Conservation (phyloP, 2,329 filamentous ascomycete species). For the Neonectria faginata region DNA sequence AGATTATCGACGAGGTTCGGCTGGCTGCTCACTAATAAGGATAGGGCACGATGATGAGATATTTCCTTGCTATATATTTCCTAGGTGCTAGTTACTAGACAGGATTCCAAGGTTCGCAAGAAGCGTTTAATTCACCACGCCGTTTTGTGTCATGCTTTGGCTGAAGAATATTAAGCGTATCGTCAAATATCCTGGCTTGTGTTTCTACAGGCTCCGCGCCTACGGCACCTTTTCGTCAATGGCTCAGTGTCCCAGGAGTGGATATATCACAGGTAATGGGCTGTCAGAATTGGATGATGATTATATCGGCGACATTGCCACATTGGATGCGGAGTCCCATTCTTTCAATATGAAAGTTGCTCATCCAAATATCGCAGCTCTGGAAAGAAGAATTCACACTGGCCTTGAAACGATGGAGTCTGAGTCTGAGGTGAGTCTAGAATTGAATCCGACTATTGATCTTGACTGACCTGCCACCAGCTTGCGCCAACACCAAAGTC, state of each 20-base stretch:
- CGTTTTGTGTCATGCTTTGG: no score
- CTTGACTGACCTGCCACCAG: neutral
- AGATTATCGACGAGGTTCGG: slow-evolving; percentile 73
- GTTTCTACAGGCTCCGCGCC: slow-evolving; percentile 28
- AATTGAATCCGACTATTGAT: no score
- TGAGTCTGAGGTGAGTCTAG: neutral
- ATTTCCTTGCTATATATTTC: neutral
- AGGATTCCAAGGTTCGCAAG: neutral
- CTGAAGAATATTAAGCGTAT: slow-evolving; percentile 39
- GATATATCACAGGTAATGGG: slow-evolving; percentile 40
- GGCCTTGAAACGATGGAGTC: neutral
- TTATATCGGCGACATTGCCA: slow-evolving; percentile 32
- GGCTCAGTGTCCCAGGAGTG: slow-evolving; percentile 23
- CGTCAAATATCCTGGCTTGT: slow-evolving; percentile 39
- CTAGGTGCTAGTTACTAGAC: neutral
- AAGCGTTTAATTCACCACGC: no score
- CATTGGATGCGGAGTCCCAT: neutral
- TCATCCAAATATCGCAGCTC: neutral
- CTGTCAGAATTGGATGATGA: slow-evolving; percentile 36
- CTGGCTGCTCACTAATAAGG: slow-evolving; percentile 9
- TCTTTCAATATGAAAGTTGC: neutral
- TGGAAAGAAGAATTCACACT: neutral
- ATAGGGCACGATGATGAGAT: no score
- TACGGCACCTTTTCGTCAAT: slow-evolving; percentile 23
- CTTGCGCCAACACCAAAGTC: neutral